Conservation (phyloP, 345 rosid genomes). For the Excoecaria cochinchinensis region DNA sequence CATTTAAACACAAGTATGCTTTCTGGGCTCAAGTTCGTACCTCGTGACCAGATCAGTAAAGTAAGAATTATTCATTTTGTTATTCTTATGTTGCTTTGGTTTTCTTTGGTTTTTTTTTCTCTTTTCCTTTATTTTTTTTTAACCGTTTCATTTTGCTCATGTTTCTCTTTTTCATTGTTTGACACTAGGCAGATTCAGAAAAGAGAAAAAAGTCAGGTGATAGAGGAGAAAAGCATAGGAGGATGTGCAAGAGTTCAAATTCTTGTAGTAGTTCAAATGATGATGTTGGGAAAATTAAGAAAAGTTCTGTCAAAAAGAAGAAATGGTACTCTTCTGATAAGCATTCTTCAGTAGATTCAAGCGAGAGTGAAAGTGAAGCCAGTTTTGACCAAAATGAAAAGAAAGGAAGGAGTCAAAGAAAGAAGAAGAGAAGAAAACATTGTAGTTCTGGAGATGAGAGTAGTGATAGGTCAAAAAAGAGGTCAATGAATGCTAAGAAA, state of each 20-base stretch:
- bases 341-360: slow-evolving; percentile 25
- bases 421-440: slow-evolving; percentile 29
- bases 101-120: too few species aligned
- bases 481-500: slow-evolving; percentile 25
- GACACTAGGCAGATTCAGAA: slow-evolving; percentile 29
- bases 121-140: background rate
- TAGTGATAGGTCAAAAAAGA: slow-evolving; percentile 23
- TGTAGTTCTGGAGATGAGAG: slow-evolving; percentile 17
- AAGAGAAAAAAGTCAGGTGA: slow-evolving; percentile 31
- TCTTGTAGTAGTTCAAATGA: slow-evolving; percentile 43
- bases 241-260: slow-evolving; percentile 27
- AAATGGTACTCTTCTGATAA: slow-evolving; percentile 69
- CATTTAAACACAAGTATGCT: too few species aligned
- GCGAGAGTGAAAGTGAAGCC: slow-evolving; percentile 27
- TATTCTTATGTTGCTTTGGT: too few species aligned
- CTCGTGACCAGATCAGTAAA: too few species aligned
- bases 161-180: slow-evolving; percentile 1
- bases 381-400: slow-evolving; percentile 20
- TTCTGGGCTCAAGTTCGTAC: too few species aligned
- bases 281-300: slow-evolving; percentile 43
- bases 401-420: slow-evolving; percentile 20
- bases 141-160: background rate
- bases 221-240: slow-evolving; percentile 41
- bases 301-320: slow-evolving; percentile 45
- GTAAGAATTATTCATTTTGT: too few species aligned